Evolutionary conservation across 2,329 filamentous ascomycete genomes (phyloP).

Genomic region (Leptographium radiaticola): DNA sequence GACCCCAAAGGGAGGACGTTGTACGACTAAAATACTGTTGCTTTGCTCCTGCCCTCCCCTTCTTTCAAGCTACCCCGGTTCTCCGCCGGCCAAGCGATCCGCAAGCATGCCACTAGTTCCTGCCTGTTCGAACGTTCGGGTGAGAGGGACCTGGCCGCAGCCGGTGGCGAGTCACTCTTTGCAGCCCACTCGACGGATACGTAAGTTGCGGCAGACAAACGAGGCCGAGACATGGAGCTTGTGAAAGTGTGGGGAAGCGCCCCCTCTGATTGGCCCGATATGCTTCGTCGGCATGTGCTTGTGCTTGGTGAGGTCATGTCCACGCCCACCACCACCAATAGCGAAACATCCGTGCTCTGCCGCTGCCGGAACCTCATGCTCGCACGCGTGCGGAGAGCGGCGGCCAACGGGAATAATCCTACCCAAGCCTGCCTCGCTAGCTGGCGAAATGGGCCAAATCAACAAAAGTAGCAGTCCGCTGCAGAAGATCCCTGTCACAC

Average conservation of each 20-base stretch:
- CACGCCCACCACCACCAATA: neutral
- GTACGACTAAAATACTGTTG: neutral
- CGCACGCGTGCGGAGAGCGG: neutral
- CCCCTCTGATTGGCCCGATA: constrained; percentile 7
- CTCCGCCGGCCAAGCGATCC: neutral
- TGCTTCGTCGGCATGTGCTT: constrained; percentile 2
- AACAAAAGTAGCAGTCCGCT: no score
- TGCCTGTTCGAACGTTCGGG: neutral
- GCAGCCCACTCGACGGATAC: neutral
- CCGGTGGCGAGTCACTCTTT: neutral
- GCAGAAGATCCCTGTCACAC: no score
- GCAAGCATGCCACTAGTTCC: neutral
- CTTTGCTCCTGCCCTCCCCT: neutral
- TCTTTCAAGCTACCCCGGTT: neutral
- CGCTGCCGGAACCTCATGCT: neutral
- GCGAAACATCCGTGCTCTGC: neutral
- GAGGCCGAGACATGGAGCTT: constrained; percentile 10
- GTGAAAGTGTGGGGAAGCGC: constrained; percentile 19
- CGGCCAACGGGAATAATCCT: neutral
- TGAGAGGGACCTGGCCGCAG: neutral
- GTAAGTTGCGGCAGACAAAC: neutral
- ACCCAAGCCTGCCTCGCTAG: neutral
- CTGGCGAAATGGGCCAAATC: neutral
- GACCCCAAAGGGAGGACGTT: neutral
- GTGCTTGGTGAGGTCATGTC: neutral